Conservation (phyloP, 2,329 filamentous ascomycete species). For the Blastomyces gilchristii region DNA sequence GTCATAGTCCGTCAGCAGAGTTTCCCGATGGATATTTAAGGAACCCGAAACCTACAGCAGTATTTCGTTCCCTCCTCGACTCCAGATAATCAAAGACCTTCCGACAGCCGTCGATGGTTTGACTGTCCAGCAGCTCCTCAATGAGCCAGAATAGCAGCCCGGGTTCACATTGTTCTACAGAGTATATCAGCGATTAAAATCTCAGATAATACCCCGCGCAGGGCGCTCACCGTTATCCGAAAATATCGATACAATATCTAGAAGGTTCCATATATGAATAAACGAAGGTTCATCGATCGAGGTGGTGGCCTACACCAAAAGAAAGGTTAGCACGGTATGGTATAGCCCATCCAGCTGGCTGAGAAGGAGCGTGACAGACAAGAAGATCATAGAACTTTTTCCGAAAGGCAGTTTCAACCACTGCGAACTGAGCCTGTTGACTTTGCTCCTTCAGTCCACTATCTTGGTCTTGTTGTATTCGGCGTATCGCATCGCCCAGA, state of each 20-base stretch:
- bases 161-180: conserved; percentile 48
- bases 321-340: conserved; percentile 10
- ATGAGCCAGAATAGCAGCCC: conserved; percentile 80
- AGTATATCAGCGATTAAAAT: not conserved
- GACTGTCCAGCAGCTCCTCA: conserved; percentile 90
- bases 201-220: not conserved
- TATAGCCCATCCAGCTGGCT: conserved; percentile 19
- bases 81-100: conserved; percentile 92
- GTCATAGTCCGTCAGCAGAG: conserved; percentile 2
- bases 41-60: conserved; percentile 45
- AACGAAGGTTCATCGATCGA: conserved; percentile 69
- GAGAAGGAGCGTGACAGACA: conserved; percentile 44
- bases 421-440: conserved; percentile 50
- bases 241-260: conserved; percentile 82
- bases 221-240: conserved; percentile 63
- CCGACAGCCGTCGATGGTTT: conserved; percentile 84
- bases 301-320: conserved; percentile 51
- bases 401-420: conserved; percentile 75
- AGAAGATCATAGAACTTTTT: conserved; percentile 69
- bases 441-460: conserved; percentile 29
- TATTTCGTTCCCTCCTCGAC: conserved; percentile 80
- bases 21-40: not conserved
- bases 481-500: conserved; percentile 36
- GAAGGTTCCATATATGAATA: conserved; percentile 79
- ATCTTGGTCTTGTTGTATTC: conserved; percentile 27